These are phyloP conservation scores for Solanum pennellii DNA, from an alignment of 257 asterid genomes.

Conservation along the genomic window DNA sequence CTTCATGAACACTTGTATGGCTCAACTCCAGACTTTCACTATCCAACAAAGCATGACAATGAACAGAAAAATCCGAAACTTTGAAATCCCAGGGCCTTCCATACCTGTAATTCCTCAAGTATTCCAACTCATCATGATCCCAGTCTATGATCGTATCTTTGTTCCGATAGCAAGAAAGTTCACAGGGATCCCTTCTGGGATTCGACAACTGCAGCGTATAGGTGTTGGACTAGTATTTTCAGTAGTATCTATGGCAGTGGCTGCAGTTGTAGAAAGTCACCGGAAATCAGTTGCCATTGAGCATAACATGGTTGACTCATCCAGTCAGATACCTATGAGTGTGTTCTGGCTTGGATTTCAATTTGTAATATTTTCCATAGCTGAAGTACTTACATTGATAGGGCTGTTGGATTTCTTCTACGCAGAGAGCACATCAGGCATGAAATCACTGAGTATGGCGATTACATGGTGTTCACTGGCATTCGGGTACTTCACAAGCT, in stretches of 20 bases:
- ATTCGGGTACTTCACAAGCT: constrained; percentile 54
- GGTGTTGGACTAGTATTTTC: background rate
- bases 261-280: background rate
- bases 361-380: constrained; percentile 34
- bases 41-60: constrained; percentile 63
- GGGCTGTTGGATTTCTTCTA: constrained; percentile 68
- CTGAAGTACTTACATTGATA: constrained; percentile 58
- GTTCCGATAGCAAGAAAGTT: constrained; percentile 4
- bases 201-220: constrained; percentile 17
- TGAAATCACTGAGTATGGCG: constrained; percentile 58
- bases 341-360: constrained; percentile 62
- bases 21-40: constrained; percentile 73
- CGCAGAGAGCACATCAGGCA: constrained; percentile 49
- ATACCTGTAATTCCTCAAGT: constrained; percentile 48
- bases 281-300: constrained; percentile 31
- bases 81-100: constrained; percentile 55
- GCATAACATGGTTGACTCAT: constrained; percentile 47
- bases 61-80: constrained; percentile 37
- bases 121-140: constrained; percentile 20
- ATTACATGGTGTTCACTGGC: constrained; percentile 64
- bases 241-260: background rate
- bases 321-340: constrained; percentile 40
- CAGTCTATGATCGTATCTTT: constrained; percentile 10
- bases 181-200: constrained; percentile 13
- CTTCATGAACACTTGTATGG: constrained; percentile 68